A percentile compares a stretch with the other conserved stretches of the same genome.
These are phyloP conservation scores for Styphnolobium japonicum DNA, from an alignment of 306 rosid genomes.

Conservation along the genomic window DNA sequence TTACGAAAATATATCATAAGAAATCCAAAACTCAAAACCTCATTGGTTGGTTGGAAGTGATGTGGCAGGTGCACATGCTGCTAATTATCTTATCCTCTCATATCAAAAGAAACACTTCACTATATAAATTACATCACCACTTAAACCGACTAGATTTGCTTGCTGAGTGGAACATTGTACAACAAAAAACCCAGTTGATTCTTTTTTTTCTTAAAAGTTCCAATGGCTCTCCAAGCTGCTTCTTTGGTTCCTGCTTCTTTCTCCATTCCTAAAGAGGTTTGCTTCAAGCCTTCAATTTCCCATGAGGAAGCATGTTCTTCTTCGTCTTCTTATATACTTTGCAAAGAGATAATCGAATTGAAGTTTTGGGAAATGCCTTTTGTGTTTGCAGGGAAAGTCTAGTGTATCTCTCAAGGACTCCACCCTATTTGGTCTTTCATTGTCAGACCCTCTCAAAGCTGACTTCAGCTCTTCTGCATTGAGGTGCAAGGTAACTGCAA, in stretches of 20 bases:
- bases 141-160: background rate
- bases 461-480: slow-evolving; percentile 71
- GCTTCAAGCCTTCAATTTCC: slow-evolving; percentile 21
- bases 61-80: slow-evolving; percentile 41
- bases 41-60: slow-evolving; percentile 30
- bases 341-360: slow-evolving; percentile 8
- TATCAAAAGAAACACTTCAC: background rate
- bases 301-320: background rate
- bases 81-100: slow-evolving; percentile 46
- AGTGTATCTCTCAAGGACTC: slow-evolving; percentile 69
- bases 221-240: slow-evolving; percentile 53
- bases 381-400: slow-evolving; percentile 61
- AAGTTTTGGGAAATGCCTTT: background rate
- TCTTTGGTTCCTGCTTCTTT: slow-evolving; percentile 45
- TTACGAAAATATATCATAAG: slow-evolving; percentile 16
- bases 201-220: background rate
- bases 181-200: background rate
- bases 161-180: background rate
- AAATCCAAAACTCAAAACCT: slow-evolving; percentile 32
- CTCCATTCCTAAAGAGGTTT: slow-evolving; percentile 45
- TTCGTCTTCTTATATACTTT: background rate
- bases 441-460: slow-evolving; percentile 66
- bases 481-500: slow-evolving; percentile 65
- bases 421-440: slow-evolving; percentile 67
- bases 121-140: slow-evolving; percentile 19